Evolutionary conservation across 73 alveolate genomes (phyloP).

Genomic region (Paramecium tetraurelia): DNA sequence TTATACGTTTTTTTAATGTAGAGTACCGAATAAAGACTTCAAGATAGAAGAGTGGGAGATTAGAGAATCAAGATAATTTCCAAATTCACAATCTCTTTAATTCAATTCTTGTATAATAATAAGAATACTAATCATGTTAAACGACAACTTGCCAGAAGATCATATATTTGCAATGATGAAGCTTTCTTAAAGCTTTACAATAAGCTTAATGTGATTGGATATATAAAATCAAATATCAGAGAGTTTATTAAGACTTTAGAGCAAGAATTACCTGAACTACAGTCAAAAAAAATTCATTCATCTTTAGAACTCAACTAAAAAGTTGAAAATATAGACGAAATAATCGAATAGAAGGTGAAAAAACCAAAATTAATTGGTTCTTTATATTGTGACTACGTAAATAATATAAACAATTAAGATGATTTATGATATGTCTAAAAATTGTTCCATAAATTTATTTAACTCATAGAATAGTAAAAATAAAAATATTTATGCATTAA

Average conservation of each 20-base stretch:
- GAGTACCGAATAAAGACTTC: neutral
- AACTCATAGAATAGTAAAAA: neutral
- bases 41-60: conserved; percentile 14
- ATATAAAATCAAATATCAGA: neutral
- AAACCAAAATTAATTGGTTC: neutral
- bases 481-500: neutral
- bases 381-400: neutral
- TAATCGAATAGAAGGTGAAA: neutral
- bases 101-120: neutral
- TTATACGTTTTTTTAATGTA: neutral
- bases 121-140: neutral
- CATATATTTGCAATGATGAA: neutral
- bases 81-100: neutral
- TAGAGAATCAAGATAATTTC: neutral
- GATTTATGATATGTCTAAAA: neutral
- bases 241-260: neutral
- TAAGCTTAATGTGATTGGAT: neutral
- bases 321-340: neutral
- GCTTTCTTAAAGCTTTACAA: neutral
- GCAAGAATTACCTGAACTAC: neutral
- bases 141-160: neutral
- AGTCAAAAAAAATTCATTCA: neutral
- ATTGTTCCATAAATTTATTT: neutral
- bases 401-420: neutral
- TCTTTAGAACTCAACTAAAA: neutral